Evolutionary conservation across 495 filamentous ascomycete species (phyloP), one percentile per base, ranked within the genome.

Genomic region (Lasiosphaeris hirsuta): DNA sequence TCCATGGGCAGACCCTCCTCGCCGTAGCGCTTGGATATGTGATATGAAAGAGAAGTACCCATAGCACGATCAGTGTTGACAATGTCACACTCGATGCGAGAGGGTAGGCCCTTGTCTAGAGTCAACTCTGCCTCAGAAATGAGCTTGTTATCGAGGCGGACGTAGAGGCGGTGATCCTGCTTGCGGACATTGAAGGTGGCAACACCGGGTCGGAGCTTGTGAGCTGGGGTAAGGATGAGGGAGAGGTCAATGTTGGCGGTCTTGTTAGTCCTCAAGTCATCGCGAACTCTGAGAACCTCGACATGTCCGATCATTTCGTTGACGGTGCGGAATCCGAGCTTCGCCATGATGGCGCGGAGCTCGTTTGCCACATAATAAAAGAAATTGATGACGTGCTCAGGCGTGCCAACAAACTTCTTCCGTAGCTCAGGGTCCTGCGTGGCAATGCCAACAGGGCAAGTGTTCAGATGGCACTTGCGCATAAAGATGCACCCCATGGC

Each of bases 321-420:
- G 69, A 99, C 85, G 33, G 89, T 96, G 46, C 94, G 84, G 80
- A 97, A 88, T 54, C 94, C 94, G 62, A 97, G 82, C 72, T 89
- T 93, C 33, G 94, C 93, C 94, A 99, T 97, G 74, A 99, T 97
- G 14, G 94, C 92, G 60, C 94, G 87, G 57, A 99, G 85, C 78
- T 99, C 94, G 65, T 99, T 99, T 59, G 95, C 86, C 46, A 99
- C 81, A 65, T 99, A 99, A 76, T 96, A 99, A 78, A 99, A 99
- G 82, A 97, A 99, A 80, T 99, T 99, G 74, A 99, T 99, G 44
- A 96, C 94, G 68, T 99, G 90, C 73, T 99, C 94, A 7, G 94
- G 93, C 0, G 90, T 92, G 34, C 94, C 95, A 41, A 83, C 81
- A 74, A 99, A 97, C 77, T 97, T 99, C 79, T 91, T 90, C 17